Percentiles rank a stretch among this genome's conserved stretches.
Evolutionary conservation across 805 yeast species (phyloP).

Genomic region (Cyberlindnera japonica): DNA sequence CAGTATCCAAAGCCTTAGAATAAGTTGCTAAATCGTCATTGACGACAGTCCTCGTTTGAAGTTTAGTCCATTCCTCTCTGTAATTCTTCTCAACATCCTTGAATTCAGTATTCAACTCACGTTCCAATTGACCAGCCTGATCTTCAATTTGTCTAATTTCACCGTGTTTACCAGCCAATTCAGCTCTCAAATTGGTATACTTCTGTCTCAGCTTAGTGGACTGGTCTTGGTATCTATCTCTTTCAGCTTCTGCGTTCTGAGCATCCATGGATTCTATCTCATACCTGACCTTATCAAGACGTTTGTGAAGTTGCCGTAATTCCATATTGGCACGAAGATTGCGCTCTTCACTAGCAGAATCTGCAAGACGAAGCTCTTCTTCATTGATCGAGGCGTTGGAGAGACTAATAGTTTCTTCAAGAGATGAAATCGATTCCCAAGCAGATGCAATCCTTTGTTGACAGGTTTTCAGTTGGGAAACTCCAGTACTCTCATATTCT

Average conservation of each 20-base stretch:
- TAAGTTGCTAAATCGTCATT: conserved; percentile 80
- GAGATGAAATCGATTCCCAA: conserved; percentile 16
- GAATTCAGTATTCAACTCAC: conserved; percentile 69
- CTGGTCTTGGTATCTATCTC: conserved; percentile 57
- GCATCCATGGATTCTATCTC: conserved; percentile 46
- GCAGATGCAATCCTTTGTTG: conserved; percentile 14
- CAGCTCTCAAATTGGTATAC: conserved; percentile 54
- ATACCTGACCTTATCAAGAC: conserved; percentile 34
- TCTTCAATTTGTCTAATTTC: conserved; percentile 80
- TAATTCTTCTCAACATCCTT: conserved; percentile 60
- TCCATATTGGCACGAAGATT: conserved; percentile 64
- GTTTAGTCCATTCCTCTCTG: conserved; percentile 65
- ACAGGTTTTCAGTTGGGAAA: conserved; percentile 2
- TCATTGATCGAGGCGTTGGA: conserved; percentile 29
- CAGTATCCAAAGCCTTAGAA: conserved; percentile 81
- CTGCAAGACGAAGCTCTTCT: conserved; percentile 43
- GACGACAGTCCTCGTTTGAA: conserved; percentile 72
- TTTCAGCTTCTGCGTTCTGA: conserved; percentile 54
- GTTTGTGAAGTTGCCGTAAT: conserved; percentile 41
- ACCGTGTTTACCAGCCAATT: conserved; percentile 75
- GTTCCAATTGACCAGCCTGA: conserved; percentile 52
- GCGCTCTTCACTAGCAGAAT: conserved; percentile 58
- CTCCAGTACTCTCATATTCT: background rate
- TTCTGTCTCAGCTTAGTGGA: conserved; percentile 46
- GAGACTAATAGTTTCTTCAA: conserved; percentile 30